A percentile compares a stretch with the other conserved stretches of the same genome.
phyloP scores from a whole-genome alignment of 306 rosid genomes.

The Castanopsis chinensis region DNA sequence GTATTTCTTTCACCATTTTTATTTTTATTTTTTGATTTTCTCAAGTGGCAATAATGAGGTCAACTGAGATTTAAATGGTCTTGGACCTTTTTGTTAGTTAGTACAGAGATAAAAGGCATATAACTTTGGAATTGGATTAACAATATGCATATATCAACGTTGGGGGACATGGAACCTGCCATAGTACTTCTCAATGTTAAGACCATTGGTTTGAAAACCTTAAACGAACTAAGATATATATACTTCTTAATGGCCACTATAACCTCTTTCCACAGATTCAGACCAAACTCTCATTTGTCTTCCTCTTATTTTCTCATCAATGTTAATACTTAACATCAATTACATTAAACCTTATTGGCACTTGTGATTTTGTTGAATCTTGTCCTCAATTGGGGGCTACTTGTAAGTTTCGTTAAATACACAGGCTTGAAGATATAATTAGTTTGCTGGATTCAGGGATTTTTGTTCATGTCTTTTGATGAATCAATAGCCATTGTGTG shows the following conservation, averaged over 20 bases:
- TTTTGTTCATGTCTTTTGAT: constrained; percentile 13
- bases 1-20: constrained; percentile 38
- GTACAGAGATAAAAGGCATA: neutral
- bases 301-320: neutral
- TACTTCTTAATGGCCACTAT: neutral
- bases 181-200: neutral
- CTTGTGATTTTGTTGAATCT: constrained; percentile 16
- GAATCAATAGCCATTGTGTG: constrained; percentile 21
- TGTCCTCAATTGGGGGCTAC: constrained; percentile 16
- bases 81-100: neutral
- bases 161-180: neutral
- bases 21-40: constrained; percentile 19
- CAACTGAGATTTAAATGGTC: constrained; percentile 3
- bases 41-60: constrained; percentile 10
- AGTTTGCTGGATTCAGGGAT: constrained; percentile 14
- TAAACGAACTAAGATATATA: neutral
- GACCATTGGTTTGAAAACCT: neutral
- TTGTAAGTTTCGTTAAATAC: constrained; percentile 1
- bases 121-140: neutral
- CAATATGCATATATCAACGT: neutral
- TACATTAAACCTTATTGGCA: constrained; percentile 11
- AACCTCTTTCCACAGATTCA: constrained; percentile 11
- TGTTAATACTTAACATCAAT: neutral
- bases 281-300: constrained; percentile 19
- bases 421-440: constrained; percentile 12